These are phyloP conservation scores for Aspergillus pseudoviridinutans DNA, from an alignment of 2,329 filamentous ascomycete genomes.

Conservation along the genomic window DNA sequence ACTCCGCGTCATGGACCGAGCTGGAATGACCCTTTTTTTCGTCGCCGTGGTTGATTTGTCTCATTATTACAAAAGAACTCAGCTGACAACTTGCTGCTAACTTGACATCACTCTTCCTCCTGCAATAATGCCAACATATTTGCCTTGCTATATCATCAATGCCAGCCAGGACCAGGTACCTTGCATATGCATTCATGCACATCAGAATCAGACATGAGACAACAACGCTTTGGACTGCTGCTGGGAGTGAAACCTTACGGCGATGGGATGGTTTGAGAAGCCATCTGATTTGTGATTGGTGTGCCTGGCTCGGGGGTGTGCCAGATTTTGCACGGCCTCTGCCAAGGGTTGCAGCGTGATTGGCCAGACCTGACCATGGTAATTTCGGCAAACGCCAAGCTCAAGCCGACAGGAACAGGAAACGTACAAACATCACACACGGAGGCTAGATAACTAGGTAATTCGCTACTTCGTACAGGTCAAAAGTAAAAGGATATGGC, in stretches of 20 bases:
- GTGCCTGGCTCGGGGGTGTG: conserved; percentile 23
- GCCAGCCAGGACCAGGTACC: not conserved
- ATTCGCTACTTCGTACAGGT: not conserved
- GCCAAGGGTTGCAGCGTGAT: conserved; percentile 13
- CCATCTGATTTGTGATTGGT: conserved; percentile 23
- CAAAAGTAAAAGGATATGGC: not conserved
- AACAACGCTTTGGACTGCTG: conserved; percentile 1
- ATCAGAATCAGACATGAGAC: conserved; percentile 16
- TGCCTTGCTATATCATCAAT: not conserved
- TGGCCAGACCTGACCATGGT: conserved; percentile 18
- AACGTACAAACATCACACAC: not conserved
- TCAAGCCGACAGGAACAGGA: conserved; percentile 21
- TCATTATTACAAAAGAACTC: not conserved
- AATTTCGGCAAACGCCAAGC: conserved; percentile 25
- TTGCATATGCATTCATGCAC: not conserved
- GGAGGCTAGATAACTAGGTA: not conserved
- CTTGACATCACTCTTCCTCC: not conserved
- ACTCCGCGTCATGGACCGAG: not conserved
- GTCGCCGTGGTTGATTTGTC: not conserved
- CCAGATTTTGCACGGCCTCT: conserved; percentile 7
- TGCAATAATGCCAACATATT: not conserved
- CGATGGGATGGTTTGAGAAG: conserved; percentile 10
- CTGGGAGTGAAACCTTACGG: conserved; percentile 12
- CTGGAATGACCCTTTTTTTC: not conserved
- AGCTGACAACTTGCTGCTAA: not conserved